These are phyloP conservation scores for Paratinospora sagittata DNA, from an alignment of 164 flowering plant genomes.

Conservation along the genomic window DNA sequence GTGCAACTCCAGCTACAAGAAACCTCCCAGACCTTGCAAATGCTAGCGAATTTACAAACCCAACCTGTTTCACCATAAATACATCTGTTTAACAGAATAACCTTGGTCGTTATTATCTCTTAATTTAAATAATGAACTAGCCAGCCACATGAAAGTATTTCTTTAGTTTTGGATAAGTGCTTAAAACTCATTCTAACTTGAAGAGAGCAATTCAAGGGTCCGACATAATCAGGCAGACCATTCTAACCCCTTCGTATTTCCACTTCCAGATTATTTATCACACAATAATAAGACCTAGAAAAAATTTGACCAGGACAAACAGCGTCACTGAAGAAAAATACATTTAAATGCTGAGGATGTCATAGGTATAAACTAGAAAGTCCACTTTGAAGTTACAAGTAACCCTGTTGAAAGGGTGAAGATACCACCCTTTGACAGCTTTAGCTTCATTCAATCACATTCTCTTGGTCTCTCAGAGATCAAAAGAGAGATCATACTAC, in stretches of 20 bases:
- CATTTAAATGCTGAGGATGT: background rate
- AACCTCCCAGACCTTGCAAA: constrained; percentile 86
- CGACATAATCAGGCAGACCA: too few species aligned
- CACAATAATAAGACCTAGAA: too few species aligned
- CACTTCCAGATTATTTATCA: too few species aligned
- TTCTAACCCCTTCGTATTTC: too few species aligned
- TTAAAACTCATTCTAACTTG: background rate
- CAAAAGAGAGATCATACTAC: too few species aligned
- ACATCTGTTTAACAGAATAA: background rate
- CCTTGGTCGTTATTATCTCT: background rate
- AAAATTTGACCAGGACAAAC: background rate
- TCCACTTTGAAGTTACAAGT: too few species aligned
- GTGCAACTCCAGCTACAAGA: constrained; percentile 83
- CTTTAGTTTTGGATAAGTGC: background rate
- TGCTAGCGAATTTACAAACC: constrained; percentile 82
- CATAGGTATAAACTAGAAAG: too few species aligned
- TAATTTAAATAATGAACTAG: background rate
- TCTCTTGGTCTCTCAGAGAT: too few species aligned
- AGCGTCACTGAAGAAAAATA: background rate
- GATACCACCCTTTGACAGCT: too few species aligned
- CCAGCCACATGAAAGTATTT: background rate
- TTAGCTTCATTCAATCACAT: too few species aligned
- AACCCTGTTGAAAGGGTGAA: too few species aligned
- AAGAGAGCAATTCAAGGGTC: background rate
- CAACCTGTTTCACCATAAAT: constrained; percentile 40